Evolutionary conservation across 1,139 yeast species (phyloP).

Genomic region (Pneumocystis murina): DNA sequence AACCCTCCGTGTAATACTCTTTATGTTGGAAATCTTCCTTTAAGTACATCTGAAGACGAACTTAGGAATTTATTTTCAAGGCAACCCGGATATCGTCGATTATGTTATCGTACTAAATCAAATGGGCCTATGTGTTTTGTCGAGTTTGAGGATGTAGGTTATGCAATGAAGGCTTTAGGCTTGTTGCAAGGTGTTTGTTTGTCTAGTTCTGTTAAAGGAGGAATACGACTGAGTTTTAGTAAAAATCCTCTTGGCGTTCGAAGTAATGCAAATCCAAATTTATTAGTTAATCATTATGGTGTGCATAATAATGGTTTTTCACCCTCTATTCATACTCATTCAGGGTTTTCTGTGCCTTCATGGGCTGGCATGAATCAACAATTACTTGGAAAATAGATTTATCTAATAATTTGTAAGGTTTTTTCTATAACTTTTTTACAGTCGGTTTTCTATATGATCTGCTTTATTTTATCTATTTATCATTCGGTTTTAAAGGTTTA

Average conservation of each 20-base stretch:
- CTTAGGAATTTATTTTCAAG: conserved; percentile 73
- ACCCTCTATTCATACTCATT: background rate
- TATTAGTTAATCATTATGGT: background rate
- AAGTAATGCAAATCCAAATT: conserved; percentile 3
- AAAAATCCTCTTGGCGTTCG: conserved; percentile 95
- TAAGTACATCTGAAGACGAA: conserved; percentile 91
- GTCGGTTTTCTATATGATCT: background rate
- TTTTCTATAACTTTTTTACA: background rate
- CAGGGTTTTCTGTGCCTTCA: background rate
- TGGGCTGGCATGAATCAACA: background rate
- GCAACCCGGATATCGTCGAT: conserved; percentile 81
- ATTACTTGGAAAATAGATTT: background rate
- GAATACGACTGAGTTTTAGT: conserved; percentile 81
- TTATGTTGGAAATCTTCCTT: conserved; percentile 92
- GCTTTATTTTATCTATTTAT: background rate
- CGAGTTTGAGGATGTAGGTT: conserved; percentile 89
- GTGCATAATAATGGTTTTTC: background rate
- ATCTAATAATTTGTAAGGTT: background rate
- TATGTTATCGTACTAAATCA: conserved; percentile 57
- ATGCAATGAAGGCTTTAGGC: conserved; percentile 84
- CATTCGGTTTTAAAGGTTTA: background rate
- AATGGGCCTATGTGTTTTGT: conserved; percentile 98
- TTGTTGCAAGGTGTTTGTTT: conserved; percentile 78
- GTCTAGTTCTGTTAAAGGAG: conserved; percentile 63
- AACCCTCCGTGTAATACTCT: conserved; percentile 96